A percentile compares a stretch with the other conserved stretches of the same genome.
phyloP scores from a whole-genome alignment of 306 rosid genomes.

The Begonia masoniana region DNA sequence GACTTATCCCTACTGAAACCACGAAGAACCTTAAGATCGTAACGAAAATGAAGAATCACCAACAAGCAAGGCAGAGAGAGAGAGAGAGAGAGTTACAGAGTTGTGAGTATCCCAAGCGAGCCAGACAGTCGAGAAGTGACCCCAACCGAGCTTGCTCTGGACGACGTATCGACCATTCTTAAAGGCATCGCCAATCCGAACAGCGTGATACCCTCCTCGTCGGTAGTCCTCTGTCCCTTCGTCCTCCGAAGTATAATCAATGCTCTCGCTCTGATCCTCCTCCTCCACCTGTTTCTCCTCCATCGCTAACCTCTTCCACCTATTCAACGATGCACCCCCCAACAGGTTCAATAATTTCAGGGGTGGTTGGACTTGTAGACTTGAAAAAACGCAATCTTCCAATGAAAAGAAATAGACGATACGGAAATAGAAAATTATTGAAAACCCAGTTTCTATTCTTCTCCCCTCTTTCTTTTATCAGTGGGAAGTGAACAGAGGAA shows the following conservation, averaged over 20 bases:
- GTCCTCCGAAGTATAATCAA: conserved; percentile 92
- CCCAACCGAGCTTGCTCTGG: conserved; percentile 97
- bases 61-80: neutral
- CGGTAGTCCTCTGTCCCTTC: conserved; percentile 96
- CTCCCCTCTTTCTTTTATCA: too few relatives aligned
- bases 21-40: too few relatives aligned
- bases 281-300: conserved; percentile 37
- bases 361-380: neutral
- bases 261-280: conserved; percentile 51
- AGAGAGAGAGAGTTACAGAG: conserved; percentile 27
- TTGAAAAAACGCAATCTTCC: neutral
- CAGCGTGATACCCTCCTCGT: conserved; percentile 95
- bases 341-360: neutral
- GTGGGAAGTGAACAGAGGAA: too few relatives aligned
- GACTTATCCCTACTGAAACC: too few relatives aligned
- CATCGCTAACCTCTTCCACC: conserved; percentile 26
- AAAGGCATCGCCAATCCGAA: conserved; percentile 72
- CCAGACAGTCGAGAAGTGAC: conserved; percentile 98
- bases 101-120: conserved; percentile 78
- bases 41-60: neutral
- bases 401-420: too few relatives aligned
- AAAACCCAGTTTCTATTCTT: too few relatives aligned
- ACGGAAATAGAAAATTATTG: too few relatives aligned
- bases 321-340: conserved; percentile 1
- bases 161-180: conserved; percentile 60